Percentiles rank a stretch among this genome's conserved stretches.
Conservation (phyloP, 2,329 filamentous ascomycete species). For the Diplodia mutila region DNA sequence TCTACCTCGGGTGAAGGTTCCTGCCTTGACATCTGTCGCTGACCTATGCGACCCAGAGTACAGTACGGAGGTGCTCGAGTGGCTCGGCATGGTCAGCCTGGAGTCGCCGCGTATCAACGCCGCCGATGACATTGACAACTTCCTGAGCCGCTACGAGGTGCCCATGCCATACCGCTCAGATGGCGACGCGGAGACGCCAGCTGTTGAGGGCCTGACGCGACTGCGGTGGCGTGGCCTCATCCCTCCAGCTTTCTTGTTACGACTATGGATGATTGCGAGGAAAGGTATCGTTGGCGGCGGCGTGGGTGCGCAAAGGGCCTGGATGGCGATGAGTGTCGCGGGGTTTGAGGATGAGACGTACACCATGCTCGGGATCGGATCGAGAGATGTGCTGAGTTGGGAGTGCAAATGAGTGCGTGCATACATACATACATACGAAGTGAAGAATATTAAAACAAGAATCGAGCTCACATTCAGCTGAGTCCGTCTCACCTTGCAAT, state of each 20-base stretch:
- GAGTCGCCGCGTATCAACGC: slow-evolving; percentile 65
- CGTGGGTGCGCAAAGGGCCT: slow-evolving; percentile 30
- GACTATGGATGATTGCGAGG: slow-evolving; percentile 35
- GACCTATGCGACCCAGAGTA: slow-evolving; percentile 63
- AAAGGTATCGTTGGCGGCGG: slow-evolving; percentile 31
- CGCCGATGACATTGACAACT: slow-evolving; percentile 66
- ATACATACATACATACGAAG: too few relatives aligned
- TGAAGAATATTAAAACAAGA: background rate
- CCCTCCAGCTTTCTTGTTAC: slow-evolving; percentile 39
- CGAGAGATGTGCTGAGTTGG: slow-evolving; percentile 40
- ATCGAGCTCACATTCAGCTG: too few relatives aligned
- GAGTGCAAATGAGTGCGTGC: slow-evolving; percentile 32
- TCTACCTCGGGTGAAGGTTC: slow-evolving; percentile 32
- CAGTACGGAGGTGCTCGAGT: slow-evolving; percentile 70
- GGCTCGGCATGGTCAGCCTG: slow-evolving; percentile 70
- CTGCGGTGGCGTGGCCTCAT: slow-evolving; percentile 52
- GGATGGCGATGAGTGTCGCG: slow-evolving; percentile 39
- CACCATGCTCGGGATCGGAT: slow-evolving; percentile 40
- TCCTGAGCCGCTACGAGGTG: slow-evolving; percentile 68
- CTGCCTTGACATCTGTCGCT: slow-evolving; percentile 31
- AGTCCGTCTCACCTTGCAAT: too few relatives aligned
- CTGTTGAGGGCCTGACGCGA: slow-evolving; percentile 36
- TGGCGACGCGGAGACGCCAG: slow-evolving; percentile 11
- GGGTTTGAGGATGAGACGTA: slow-evolving; percentile 37
- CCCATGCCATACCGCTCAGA: slow-evolving; percentile 48